Evolutionary conservation across 2,329 filamentous ascomycete species (phyloP).

Genomic region (Dothiorella sarmentorum): DNA sequence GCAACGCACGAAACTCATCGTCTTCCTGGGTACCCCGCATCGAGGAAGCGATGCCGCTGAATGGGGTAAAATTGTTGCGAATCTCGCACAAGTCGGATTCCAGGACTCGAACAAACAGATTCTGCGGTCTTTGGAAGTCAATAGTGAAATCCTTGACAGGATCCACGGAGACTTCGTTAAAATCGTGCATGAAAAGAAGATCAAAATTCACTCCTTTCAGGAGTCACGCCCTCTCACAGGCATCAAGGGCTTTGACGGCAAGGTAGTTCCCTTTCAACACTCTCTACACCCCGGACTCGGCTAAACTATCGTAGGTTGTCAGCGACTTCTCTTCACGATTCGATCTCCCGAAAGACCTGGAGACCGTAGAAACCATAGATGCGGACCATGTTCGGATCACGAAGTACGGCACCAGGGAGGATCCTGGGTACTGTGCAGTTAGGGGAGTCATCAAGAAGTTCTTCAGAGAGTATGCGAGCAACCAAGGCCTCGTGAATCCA

Average conservation of each 20-base stretch:
- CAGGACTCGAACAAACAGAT: slow-evolving; percentile 37
- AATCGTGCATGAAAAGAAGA: slow-evolving; percentile 24
- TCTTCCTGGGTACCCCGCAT: slow-evolving; percentile 44
- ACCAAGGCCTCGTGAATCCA: background rate
- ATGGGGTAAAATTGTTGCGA: slow-evolving; percentile 36
- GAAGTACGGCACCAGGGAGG: slow-evolving; percentile 28
- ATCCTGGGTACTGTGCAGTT: slow-evolving; percentile 33
- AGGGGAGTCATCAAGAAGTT: slow-evolving; percentile 29
- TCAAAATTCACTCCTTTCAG: slow-evolving; percentile 43
- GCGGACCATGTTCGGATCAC: slow-evolving; percentile 42
- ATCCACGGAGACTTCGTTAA: slow-evolving; percentile 37
- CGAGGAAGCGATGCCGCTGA: slow-evolving; percentile 32
- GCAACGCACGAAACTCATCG: slow-evolving; percentile 30
- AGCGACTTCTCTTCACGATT: slow-evolving; percentile 42
- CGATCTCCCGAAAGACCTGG: slow-evolving; percentile 30
- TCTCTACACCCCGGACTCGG: slow-evolving; percentile 10
- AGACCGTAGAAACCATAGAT: slow-evolving; percentile 41
- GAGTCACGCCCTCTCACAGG: slow-evolving; percentile 27
- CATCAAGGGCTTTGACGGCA: slow-evolving; percentile 33
- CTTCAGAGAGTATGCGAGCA: slow-evolving; percentile 17
- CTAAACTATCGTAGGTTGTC: slow-evolving; percentile 33
- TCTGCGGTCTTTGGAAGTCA: slow-evolving; percentile 31
- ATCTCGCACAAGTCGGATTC: slow-evolving; percentile 32
- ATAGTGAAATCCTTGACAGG: slow-evolving; percentile 38
- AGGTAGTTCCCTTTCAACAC: slow-evolving; percentile 26